Percentiles rank a stretch among this genome's conserved stretches.
Evolutionary conservation across 2,329 filamentous ascomycete genomes (phyloP).

Genomic region (Trichoderma breve): DNA sequence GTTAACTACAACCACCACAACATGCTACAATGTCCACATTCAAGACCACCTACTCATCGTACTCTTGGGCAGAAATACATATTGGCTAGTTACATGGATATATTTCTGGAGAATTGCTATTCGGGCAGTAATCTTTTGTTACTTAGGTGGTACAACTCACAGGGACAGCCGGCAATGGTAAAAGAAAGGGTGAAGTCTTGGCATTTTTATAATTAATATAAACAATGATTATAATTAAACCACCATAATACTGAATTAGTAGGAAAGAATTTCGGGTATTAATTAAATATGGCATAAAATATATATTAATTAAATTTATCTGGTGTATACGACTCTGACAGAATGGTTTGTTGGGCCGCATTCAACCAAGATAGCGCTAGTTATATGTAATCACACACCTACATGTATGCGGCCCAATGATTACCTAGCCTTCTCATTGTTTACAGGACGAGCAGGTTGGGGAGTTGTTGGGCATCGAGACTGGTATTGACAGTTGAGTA

Average conservation of each 20-base stretch:
- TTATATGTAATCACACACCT: background rate
- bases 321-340: slow-evolving; percentile 68
- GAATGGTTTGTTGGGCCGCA: slow-evolving; percentile 60
- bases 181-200: too few species aligned
- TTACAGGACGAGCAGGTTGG: background rate
- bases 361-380: background rate
- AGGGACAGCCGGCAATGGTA: too few species aligned
- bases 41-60: background rate
- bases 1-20: background rate
- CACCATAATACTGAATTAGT: too few species aligned
- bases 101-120: background rate
- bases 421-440: background rate
- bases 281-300: too few species aligned
- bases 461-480: background rate
- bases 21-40: background rate
- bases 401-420: background rate
- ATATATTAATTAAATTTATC: slow-evolving; percentile 24
- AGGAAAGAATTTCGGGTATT: too few species aligned
- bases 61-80: background rate
- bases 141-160: too few species aligned
- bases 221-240: too few species aligned
- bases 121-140: too few species aligned
- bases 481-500: background rate
- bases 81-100: background rate
- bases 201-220: too few species aligned